These are phyloP conservation scores for Coniochaeta pulveracea DNA, from an alignment of 2,329 filamentous ascomycete genomes.

Conservation along the genomic window DNA sequence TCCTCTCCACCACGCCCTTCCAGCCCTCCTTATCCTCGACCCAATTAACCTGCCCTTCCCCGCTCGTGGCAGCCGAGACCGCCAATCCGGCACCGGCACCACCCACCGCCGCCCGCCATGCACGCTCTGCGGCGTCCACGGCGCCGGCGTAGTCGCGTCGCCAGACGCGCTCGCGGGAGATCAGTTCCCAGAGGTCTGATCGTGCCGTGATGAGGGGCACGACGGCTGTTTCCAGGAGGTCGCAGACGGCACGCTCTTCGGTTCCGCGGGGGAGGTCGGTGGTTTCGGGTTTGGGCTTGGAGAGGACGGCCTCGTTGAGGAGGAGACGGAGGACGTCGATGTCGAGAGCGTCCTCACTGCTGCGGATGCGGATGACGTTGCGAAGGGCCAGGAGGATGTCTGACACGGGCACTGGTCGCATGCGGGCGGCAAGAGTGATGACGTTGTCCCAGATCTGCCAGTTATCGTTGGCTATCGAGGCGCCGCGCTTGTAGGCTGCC, in stretches of 20 bases:
- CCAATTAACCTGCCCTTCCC: constrained; percentile 31
- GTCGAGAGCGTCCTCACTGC: constrained; percentile 72
- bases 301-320: constrained; percentile 56
- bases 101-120: constrained; percentile 63
- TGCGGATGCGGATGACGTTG: constrained; percentile 65
- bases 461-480: constrained; percentile 71
- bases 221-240: constrained; percentile 63
- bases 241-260: constrained; percentile 49
- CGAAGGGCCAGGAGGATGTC: constrained; percentile 69
- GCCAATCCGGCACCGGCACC: constrained; percentile 28
- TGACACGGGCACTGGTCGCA: constrained; percentile 60
- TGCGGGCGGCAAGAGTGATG: constrained; percentile 70
- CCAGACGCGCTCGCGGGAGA: constrained; percentile 65
- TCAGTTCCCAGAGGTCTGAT: constrained; percentile 64
- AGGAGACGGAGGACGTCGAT: constrained; percentile 59
- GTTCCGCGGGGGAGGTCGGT: constrained; percentile 41
- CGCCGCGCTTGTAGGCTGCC: constrained; percentile 76
- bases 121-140: constrained; percentile 77
- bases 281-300: constrained; percentile 21
- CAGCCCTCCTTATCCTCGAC: constrained; percentile 53
- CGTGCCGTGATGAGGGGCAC: constrained; percentile 76
- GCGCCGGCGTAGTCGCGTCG: constrained; percentile 58
- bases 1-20: constrained; percentile 64
- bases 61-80: constrained; percentile 20
- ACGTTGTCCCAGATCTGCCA: constrained; percentile 97